phyloP scores from a whole-genome alignment of 257 asterid genomes.

The Linderniella brevidens region DNA sequence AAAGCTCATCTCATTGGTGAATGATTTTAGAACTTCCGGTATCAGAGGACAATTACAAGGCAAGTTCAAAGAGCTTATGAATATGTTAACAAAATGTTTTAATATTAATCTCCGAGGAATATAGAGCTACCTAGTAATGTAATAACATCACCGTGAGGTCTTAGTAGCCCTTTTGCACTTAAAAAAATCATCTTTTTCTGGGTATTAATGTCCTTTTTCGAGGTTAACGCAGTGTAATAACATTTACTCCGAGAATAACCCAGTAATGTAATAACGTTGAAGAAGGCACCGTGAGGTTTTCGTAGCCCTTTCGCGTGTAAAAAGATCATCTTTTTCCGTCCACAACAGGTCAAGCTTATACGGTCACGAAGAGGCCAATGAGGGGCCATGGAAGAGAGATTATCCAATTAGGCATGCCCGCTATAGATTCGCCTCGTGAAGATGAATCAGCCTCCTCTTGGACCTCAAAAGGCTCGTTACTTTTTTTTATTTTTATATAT shows the following conservation, averaged over 20 bases:
- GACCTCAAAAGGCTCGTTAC: constrained; percentile 43
- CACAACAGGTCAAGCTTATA: constrained; percentile 53
- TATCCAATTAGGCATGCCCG: constrained; percentile 65
- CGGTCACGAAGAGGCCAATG: constrained; percentile 55
- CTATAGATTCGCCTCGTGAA: constrained; percentile 46
- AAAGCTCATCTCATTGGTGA: constrained; percentile 37
- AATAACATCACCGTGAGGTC: too few species aligned
- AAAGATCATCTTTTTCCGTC: too few species aligned
- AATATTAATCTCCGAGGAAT: too few species aligned
- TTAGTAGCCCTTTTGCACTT: too few species aligned
- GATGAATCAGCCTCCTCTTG: constrained; percentile 33
- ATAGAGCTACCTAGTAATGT: too few species aligned
- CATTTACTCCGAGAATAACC: background rate
- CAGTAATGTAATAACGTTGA: too few species aligned
- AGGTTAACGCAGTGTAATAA: constrained; percentile 9
- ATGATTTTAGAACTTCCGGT: constrained; percentile 76
- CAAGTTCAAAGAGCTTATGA: too few species aligned
- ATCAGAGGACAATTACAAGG: constrained; percentile 69
- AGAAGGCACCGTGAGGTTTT: too few species aligned
- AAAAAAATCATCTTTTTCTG: too few species aligned
- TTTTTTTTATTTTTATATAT: constrained; percentile 5
- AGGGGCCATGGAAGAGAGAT: constrained; percentile 90
- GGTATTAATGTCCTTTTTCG: too few species aligned
- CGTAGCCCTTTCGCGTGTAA: too few species aligned
- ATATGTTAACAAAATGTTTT: constrained; percentile 11